Evolutionary conservation across 2,329 filamentous ascomycete genomes (phyloP), one percentile per base, ranked within the genome.

Genomic region (Celoporthe dispersa): DNA sequence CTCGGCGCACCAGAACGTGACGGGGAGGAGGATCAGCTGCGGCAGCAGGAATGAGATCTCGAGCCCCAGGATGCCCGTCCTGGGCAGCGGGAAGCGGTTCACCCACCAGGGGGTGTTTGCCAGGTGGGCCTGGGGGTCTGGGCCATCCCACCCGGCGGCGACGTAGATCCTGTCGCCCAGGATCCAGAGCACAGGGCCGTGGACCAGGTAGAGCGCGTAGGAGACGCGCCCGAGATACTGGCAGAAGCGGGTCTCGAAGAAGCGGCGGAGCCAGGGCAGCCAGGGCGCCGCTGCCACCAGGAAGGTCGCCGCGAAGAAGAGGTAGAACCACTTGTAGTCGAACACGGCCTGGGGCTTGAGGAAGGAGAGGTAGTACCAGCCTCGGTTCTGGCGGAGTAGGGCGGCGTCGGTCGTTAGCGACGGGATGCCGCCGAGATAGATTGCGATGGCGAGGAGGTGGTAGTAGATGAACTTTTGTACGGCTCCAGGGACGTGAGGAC

Each of bases 251-350:
- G 80, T 81, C 76, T 90, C 88, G 74, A 91, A 90, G 75, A 90
- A 87, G 2, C 78, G 72, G 77, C 85, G 86, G 22, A 91, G 80
- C 84, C 84, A 86, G 5, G 79, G 74, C n/a, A 92, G 83, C n/a
- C 86, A 86, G 8, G 87, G 86, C 2, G 88, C 80, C 0, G 85
- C 82, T 1, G 85, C 80, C 0, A 92, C 84, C 0, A 90, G 76
- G 66, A 90, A 82, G 33, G 82, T 80, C 1, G 89, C 84, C 0
- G 88, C 89, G 81, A 84, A 87, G 76, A 90, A 90, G 2, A 91
- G 83, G 76, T 85, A 91, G 78, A 91, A 91, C 88, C 88, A 91
- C 77, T 91, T 91, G 75, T 84, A 85, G 76, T 91, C 88, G 73
- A 84, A 90, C 14, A 90, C 86, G 1, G 89, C 89, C 75, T 91